phyloP scores from a whole-genome alignment of 2,329 filamentous ascomycete genomes.

The Botrytis aclada region DNA sequence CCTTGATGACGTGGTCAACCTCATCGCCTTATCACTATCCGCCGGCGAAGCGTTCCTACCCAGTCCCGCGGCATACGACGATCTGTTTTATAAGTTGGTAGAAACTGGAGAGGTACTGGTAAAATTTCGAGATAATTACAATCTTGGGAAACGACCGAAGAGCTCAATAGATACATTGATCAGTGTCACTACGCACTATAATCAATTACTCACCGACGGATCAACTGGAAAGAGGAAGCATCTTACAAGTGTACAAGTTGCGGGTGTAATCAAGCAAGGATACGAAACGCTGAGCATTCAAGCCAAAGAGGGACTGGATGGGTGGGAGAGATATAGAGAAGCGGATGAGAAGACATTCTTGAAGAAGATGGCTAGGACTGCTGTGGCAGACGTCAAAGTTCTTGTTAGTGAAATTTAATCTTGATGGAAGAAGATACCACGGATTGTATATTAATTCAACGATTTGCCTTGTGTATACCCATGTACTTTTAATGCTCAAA shows the following conservation, averaged over 20 bases:
- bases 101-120: conserved; percentile 80
- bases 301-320: conserved; percentile 79
- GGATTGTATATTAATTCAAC: background rate
- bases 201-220: conserved; percentile 68
- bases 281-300: conserved; percentile 94
- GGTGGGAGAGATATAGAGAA: conserved; percentile 84
- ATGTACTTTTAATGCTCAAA: background rate
- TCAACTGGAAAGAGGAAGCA: conserved; percentile 54
- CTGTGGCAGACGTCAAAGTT: conserved; percentile 65
- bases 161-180: conserved; percentile 83
- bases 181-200: conserved; percentile 81
- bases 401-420: conserved; percentile 30
- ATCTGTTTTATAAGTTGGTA: conserved; percentile 97
- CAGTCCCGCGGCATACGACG: conserved; percentile 83
- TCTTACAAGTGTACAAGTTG: conserved; percentile 79
- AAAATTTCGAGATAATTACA: conserved; percentile 79
- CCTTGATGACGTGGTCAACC: conserved; percentile 73
- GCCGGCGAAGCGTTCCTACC: conserved; percentile 89
- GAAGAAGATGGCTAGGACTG: conserved; percentile 81
- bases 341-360: conserved; percentile 78
- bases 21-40: conserved; percentile 80
- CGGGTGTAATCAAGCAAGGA: conserved; percentile 89
- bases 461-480: background rate
- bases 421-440: background rate
- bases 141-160: conserved; percentile 52